Evolutionary conservation across 1,284 basidiomycete genomes (phyloP), one percentile per base, ranked within the genome.

Genomic region (Trichosporon sp.): DNA sequence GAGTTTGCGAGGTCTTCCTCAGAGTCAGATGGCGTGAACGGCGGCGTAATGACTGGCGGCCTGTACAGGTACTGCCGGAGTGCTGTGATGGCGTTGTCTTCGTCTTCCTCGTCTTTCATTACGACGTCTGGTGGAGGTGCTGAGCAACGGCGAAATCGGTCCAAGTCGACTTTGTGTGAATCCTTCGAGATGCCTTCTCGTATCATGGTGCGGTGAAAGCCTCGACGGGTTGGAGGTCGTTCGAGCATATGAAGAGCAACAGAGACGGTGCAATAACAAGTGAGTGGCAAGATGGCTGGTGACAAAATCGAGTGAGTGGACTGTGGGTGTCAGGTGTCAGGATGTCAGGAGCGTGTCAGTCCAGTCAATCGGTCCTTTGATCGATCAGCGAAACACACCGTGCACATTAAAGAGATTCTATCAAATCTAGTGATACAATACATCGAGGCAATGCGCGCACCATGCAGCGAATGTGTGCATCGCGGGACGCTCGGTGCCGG

Each of bases 341-440:
- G 38, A 40, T 26, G 26, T 26, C 26, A 26, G 26, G 38, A 6
- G 54, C n/a, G 59, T 6, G 32, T 63, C 26, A 61, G 32, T 31
- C 56, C 56, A 35, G 31, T 37, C 59, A 63, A 63, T 35, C 31
- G 35, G 59, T 63, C 32, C 32, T 65, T 65, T 65, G 64, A 65
- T 43, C 63, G 63, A 40, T 65, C 38, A 38, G 64, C 64, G 38
- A 46, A 43, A 26, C 59, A 61, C 56, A 35, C 59, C 31, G 59
- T 35, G 59, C 59, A 32, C 32, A 35, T 19, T 54, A 63, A 26
- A 35, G 14, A 35, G 59, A 35, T n/a, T 63, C 59, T 63, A 63
- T 63, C 26, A 7, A 61, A 19, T 35, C 32, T 35, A 63, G 59
- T 63, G 59, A 63, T 63, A 63, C 59, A 63, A 63, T 63, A 37